phyloP scores from a whole-genome alignment of 2,329 filamentous ascomycete genomes.

The Macrophomina phaseolina region DNA sequence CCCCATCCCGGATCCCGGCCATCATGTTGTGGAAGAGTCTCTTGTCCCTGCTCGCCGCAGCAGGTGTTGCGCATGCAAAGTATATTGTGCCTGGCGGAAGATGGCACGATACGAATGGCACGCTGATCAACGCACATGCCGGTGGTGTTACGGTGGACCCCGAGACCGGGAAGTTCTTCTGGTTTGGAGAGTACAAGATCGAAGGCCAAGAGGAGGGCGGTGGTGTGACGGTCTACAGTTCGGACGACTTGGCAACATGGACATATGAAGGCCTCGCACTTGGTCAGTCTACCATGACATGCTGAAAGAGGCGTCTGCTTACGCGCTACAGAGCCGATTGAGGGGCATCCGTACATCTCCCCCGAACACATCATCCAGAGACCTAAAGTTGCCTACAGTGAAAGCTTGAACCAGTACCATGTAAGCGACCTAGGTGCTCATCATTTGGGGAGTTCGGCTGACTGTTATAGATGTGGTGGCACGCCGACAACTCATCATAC shows the following conservation, averaged over 20 bases:
- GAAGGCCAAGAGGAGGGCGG: conserved; percentile 65
- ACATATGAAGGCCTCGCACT: conserved; percentile 62
- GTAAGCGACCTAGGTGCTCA: conserved; percentile 40
- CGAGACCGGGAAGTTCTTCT: conserved; percentile 61
- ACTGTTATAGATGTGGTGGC: conserved; percentile 62
- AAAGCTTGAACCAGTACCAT: conserved; percentile 61
- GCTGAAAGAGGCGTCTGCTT: not conserved
- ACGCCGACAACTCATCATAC: conserved; percentile 64
- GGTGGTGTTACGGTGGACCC: conserved; percentile 61
- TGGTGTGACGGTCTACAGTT: conserved; percentile 66
- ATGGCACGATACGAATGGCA: conserved; percentile 66
- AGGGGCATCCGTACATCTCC: conserved; percentile 62
- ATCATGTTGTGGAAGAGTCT: not conserved
- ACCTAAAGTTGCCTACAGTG: conserved; percentile 66
- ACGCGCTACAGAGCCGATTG: conserved; percentile 51
- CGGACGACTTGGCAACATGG: conserved; percentile 66
- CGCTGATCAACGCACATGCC: conserved; percentile 67
- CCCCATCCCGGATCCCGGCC: not conserved
- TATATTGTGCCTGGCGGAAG: conserved; percentile 67
- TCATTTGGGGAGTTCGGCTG: too few relatives aligned
- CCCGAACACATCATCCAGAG: conserved; percentile 65
- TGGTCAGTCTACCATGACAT: conserved; percentile 41
- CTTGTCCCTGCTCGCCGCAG: conserved; percentile 6
- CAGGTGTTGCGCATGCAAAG: conserved; percentile 42
- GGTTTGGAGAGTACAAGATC: conserved; percentile 67